Conservation (phyloP, 306 rosid genomes). For the Pterocarpus santalinus region DNA sequence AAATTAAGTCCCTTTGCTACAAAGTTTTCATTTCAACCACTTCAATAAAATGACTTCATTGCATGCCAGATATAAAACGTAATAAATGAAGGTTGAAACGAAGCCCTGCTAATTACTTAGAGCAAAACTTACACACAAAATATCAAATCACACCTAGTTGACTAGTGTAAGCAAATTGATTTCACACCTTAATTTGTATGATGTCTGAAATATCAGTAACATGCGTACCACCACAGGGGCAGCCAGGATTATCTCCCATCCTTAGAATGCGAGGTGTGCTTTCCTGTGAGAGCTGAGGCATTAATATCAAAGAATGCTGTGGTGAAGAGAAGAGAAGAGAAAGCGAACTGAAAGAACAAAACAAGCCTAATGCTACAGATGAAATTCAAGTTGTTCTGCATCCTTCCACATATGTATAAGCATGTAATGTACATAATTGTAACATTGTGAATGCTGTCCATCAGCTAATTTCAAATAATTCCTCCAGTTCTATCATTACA, state of each 20-base stretch:
- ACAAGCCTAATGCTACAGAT: conserved; percentile 3
- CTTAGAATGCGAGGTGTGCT: conserved; percentile 77
- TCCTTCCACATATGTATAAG: background rate
- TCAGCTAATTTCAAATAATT: conserved; percentile 32
- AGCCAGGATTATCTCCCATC: conserved; percentile 66
- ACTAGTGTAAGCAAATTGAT: conserved; percentile 31
- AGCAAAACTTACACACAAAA: background rate
- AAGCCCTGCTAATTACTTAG: background rate
- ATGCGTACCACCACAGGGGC: conserved; percentile 90
- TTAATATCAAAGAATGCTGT: conserved; percentile 40
- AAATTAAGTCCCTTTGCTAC: background rate
- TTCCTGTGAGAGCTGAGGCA: conserved; percentile 54
- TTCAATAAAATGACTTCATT: conserved; percentile 19
- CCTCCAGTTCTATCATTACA: background rate
- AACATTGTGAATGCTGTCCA: background rate
- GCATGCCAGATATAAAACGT: background rate
- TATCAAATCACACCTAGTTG: conserved; percentile 2
- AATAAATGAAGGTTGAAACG: too few species aligned
- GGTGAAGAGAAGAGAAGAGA: background rate
- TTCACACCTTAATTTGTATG: conserved; percentile 56
- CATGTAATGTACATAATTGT: background rate
- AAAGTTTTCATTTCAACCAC: background rate
- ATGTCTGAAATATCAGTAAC: conserved; percentile 77
- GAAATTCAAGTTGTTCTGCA: background rate
- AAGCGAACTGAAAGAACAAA: background rate